These are phyloP conservation scores for Eimeria sp. DNA, from an alignment of 169 alveolate species.

Conservation along the genomic window DNA sequence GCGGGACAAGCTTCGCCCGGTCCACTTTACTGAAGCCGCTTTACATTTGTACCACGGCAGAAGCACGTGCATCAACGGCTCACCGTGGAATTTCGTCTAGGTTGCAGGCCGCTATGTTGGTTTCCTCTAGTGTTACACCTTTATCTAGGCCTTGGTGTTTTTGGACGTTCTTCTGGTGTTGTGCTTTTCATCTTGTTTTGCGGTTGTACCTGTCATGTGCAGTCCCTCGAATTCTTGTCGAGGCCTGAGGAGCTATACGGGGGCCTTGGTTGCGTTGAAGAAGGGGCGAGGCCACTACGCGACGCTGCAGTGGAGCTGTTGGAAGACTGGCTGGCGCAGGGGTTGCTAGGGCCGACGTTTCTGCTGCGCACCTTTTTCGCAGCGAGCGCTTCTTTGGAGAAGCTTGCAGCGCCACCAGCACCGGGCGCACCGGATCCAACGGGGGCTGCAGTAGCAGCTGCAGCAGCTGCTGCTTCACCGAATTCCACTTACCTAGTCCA, in stretches of 20 bases:
- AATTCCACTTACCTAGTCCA: background rate
- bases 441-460: background rate
- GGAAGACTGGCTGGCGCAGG: conserved; percentile 22
- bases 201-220: background rate
- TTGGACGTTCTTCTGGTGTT: background rate
- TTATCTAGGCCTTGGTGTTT: background rate
- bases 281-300: conserved; percentile 50
- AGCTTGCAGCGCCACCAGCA: conserved; percentile 35
- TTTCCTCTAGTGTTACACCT: background rate
- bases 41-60: background rate
- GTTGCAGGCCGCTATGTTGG: background rate
- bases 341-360: conserved; percentile 38
- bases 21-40: background rate
- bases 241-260: conserved; percentile 69
- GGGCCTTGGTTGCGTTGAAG: conserved; percentile 42
- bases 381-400: conserved; percentile 30
- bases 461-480: background rate
- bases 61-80: background rate
- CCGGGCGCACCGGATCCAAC: background rate
- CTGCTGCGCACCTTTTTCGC: conserved; percentile 40
- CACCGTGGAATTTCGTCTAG: background rate
- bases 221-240: conserved; percentile 42
- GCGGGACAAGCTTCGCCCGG: background rate
- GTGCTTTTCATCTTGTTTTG: background rate
- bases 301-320: conserved; percentile 35